Percentiles rank a stretch among this genome's conserved stretches.
phyloP scores from a whole-genome alignment of 2,329 filamentous ascomycete genomes.

The Fusarium sp. region DNA sequence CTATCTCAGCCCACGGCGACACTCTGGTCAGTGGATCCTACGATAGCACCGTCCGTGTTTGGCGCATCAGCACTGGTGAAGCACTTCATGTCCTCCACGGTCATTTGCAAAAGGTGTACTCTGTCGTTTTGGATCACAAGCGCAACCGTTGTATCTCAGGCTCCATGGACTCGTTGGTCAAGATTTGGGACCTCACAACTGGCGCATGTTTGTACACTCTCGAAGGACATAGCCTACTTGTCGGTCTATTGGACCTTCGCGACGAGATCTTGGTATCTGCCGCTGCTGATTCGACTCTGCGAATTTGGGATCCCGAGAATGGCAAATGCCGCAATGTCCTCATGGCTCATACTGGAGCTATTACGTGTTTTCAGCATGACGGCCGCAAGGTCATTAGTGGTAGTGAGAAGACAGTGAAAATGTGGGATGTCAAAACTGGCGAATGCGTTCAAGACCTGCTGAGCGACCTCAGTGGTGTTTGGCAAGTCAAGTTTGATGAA shows the following conservation, averaged over 20 bases:
- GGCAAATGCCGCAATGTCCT: slow-evolving; percentile 91
- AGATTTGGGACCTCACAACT: slow-evolving; percentile 94
- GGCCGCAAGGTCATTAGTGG: slow-evolving; percentile 96
- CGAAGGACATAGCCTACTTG: slow-evolving; percentile 91
- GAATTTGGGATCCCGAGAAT: slow-evolving; percentile 96
- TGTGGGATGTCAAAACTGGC: slow-evolving; percentile 96
- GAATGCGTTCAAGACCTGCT: slow-evolving; percentile 93
- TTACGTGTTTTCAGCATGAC: slow-evolving; percentile 99
- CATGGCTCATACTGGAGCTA: slow-evolving; percentile 94
- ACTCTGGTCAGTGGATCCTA: slow-evolving; percentile 98
- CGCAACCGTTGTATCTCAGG: slow-evolving; percentile 97
- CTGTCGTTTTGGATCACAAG: slow-evolving; percentile 90
- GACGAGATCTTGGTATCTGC: slow-evolving; percentile 93
- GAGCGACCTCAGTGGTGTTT: slow-evolving; percentile 94
- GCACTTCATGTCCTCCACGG: slow-evolving; percentile 84
- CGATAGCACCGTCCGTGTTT: slow-evolving; percentile 93
- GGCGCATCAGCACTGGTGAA: slow-evolving; percentile 97
- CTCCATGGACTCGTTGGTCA: slow-evolving; percentile 98
- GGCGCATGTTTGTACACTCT: slow-evolving; percentile 88
- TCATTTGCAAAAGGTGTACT: slow-evolving; percentile 94
- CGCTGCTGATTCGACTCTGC: slow-evolving; percentile 91
- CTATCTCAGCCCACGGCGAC: slow-evolving; percentile 93
- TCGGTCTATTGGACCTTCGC: slow-evolving; percentile 89
- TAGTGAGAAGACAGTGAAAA: slow-evolving; percentile 94
- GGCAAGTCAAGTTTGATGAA: slow-evolving; percentile 99